Evolutionary conservation across 129 eudicot genomes (phyloP).

Genomic region (Chrysanthemum lavandulifolium): DNA sequence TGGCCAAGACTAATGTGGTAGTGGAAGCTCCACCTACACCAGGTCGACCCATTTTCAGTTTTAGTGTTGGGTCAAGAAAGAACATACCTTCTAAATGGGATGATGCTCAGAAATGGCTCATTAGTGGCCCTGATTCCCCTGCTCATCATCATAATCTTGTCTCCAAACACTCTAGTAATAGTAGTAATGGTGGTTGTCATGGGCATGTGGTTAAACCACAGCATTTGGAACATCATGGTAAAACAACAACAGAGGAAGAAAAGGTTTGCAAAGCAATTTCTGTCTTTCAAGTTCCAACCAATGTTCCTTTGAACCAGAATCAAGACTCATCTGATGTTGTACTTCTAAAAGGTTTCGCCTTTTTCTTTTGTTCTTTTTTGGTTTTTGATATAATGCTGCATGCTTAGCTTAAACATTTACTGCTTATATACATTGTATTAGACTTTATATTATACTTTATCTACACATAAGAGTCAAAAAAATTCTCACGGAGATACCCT

Average conservation of each 20-base stretch:
- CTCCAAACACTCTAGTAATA: slow-evolving; percentile 23
- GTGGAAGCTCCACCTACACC: slow-evolving; percentile 71
- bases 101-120: slow-evolving; percentile 82
- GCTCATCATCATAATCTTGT: slow-evolving; percentile 30
- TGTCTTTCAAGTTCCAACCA: slow-evolving; percentile 26
- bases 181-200: not conserved
- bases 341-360: slow-evolving; percentile 62
- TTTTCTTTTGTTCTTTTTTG: not conserved
- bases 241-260: slow-evolving; percentile 46
- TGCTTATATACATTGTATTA: not conserved
- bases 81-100: slow-evolving; percentile 82
- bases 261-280: slow-evolving; percentile 39
- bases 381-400: slow-evolving; percentile 11
- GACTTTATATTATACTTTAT: not conserved
- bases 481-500: too few species aligned
- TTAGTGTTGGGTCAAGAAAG: slow-evolving; percentile 61
- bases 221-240: slow-evolving; percentile 8
- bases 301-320: slow-evolving; percentile 30
- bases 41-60: slow-evolving; percentile 77
- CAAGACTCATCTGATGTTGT: slow-evolving; percentile 38
- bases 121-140: slow-evolving; percentile 60
- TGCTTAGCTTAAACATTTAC: not conserved
- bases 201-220: slow-evolving; percentile 17
- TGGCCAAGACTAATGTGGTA: slow-evolving; percentile 30
- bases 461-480: too few species aligned